phyloP scores from a whole-genome alignment of 768 basidiomycete genomes.

The Psilocybe subaeruginosa region DNA sequence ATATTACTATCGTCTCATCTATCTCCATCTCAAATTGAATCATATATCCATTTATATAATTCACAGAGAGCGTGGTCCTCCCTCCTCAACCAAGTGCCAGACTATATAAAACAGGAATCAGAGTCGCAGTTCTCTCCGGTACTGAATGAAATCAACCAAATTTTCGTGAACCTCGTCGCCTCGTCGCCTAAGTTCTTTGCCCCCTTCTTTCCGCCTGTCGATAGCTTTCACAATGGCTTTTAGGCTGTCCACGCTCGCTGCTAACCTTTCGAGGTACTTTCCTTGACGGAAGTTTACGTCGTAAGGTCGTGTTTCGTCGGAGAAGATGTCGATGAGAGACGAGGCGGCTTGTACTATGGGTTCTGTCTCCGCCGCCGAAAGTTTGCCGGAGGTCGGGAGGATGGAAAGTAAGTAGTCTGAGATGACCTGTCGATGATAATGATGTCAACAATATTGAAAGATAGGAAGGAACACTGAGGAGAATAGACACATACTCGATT shows the following conservation, averaged over 20 bases:
- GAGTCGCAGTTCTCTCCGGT: constrained; percentile 59
- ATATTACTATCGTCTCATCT: too few relatives aligned
- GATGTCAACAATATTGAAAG: not conserved
- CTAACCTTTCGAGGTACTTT: constrained; percentile 55
- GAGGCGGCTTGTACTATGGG: constrained; percentile 78
- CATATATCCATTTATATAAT: too few relatives aligned
- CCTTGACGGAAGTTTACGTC: constrained; percentile 81
- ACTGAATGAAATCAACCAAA: constrained; percentile 74
- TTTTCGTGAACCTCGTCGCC: constrained; percentile 83
- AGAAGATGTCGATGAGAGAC: constrained; percentile 90
- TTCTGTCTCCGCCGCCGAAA: constrained; percentile 58
- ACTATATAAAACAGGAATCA: constrained; percentile 3
- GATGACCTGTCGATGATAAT: constrained; percentile 50
- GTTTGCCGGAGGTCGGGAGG: constrained; percentile 45
- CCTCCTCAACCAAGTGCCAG: not conserved
- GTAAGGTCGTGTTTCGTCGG: constrained; percentile 81
- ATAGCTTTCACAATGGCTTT: constrained; percentile 66
- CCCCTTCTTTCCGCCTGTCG: constrained; percentile 68
- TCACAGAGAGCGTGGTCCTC: too few relatives aligned
- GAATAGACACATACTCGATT: constrained; percentile 50
- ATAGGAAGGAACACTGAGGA: not conserved
- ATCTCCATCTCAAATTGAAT: too few relatives aligned
- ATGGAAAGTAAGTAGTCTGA: constrained; percentile 68
- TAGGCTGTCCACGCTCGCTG: constrained; percentile 61
- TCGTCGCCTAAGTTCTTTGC: constrained; percentile 63